Evolutionary conservation across 2,329 filamentous ascomycete species (phyloP).

Genomic region (Didymella segeticola): DNA sequence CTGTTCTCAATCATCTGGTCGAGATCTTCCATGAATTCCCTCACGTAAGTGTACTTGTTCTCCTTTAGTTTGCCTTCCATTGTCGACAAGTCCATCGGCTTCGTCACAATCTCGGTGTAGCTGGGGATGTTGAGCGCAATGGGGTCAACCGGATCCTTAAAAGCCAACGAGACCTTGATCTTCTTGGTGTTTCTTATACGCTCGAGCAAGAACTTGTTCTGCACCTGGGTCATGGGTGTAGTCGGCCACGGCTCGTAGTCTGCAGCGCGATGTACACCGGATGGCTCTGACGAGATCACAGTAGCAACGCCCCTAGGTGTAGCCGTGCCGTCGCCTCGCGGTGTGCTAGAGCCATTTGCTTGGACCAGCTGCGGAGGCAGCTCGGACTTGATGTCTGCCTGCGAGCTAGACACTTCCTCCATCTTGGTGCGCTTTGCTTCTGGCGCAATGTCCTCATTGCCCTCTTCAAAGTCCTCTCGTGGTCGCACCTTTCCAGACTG

Average conservation of each 20-base stretch:
- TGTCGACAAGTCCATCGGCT: conserved; percentile 83
- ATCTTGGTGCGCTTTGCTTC: conserved; percentile 82
- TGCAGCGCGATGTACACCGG: conserved; percentile 42
- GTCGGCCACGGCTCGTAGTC: conserved; percentile 43
- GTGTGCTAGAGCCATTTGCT: conserved; percentile 10
- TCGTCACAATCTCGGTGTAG: conserved; percentile 73
- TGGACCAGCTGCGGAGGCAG: conserved; percentile 45
- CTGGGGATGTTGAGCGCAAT: conserved; percentile 78
- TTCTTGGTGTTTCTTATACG: conserved; percentile 81
- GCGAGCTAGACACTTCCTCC: conserved; percentile 53
- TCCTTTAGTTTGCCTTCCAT: conserved; percentile 83
- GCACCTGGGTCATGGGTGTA: conserved; percentile 58
- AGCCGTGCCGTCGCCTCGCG: conserved; percentile 36
- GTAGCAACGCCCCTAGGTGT: conserved; percentile 25
- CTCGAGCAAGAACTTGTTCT: conserved; percentile 68
- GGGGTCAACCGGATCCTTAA: conserved; percentile 77
- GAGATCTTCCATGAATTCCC: conserved; percentile 76
- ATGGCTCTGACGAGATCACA: conserved; percentile 41
- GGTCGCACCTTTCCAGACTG: conserved; percentile 64
- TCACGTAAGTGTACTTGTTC: conserved; percentile 71
- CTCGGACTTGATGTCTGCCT: conserved; percentile 52
- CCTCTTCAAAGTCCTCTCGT: conserved; percentile 64
- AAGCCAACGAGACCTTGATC: conserved; percentile 78
- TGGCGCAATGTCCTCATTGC: conserved; percentile 65
- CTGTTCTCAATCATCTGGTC: conserved; percentile 81